Percentiles rank a stretch among this genome's conserved stretches.
phyloP scores from a whole-genome alignment of 441 rosid genomes.

The Kokia cookei region DNA sequence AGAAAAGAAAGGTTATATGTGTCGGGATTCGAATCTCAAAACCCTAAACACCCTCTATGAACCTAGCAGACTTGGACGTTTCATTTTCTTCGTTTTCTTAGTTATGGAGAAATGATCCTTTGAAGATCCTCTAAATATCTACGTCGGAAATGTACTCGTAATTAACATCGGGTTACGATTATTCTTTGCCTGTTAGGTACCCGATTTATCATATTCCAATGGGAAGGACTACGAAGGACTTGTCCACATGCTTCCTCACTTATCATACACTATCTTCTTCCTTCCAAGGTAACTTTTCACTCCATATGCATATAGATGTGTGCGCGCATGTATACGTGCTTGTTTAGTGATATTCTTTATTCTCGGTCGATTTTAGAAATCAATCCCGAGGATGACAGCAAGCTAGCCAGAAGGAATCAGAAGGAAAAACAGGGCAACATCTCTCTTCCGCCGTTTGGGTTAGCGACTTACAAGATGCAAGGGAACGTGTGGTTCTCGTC shows the following conservation, averaged over 20 bases:
- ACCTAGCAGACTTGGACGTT: too few species aligned
- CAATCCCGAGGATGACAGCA: constrained; percentile 58
- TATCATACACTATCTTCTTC: constrained; percentile 95
- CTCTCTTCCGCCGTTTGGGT: constrained; percentile 67
- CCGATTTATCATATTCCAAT: constrained; percentile 96
- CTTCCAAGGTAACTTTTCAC: constrained; percentile 59
- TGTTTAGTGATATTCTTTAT: background rate
- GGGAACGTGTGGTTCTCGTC: constrained; percentile 84
- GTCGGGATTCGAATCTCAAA: too few species aligned
- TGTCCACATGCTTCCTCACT: constrained; percentile 89
- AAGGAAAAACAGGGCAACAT: constrained; percentile 53
- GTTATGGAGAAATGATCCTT: too few species aligned
- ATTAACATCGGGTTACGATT: too few species aligned
- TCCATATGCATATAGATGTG: background rate
- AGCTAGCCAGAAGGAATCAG: constrained; percentile 30
- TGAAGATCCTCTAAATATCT: too few species aligned
- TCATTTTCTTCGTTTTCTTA: too few species aligned
- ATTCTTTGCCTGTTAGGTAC: constrained; percentile 38
- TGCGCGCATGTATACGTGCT: background rate
- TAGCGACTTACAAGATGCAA: constrained; percentile 97
- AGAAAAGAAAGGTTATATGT: too few species aligned
- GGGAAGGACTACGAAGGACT: constrained; percentile 92
- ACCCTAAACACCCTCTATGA: too few species aligned
- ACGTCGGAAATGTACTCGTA: too few species aligned
- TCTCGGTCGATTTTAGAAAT: constrained; percentile 27